These are phyloP conservation scores for Diaporthe caulivora DNA, from an alignment of 2,329 filamentous ascomycete genomes.

Conservation along the genomic window DNA sequence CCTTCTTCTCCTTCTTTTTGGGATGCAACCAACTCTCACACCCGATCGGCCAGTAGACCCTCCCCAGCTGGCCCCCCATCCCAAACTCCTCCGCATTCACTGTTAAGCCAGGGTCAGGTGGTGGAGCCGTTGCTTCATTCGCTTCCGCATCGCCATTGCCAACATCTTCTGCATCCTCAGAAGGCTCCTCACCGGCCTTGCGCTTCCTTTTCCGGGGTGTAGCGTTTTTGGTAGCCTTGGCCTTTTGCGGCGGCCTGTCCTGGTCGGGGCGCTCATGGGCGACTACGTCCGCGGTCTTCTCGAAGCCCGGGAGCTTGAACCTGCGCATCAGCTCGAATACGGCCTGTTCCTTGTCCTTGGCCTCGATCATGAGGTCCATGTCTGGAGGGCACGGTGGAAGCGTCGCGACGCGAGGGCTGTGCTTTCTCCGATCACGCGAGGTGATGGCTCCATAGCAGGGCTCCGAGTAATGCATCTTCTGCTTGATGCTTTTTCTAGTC, in stretches of 20 bases:
- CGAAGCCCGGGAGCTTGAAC: constrained; percentile 85
- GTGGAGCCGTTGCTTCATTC: not conserved
- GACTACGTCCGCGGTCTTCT: constrained; percentile 81
- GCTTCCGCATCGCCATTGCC: constrained; percentile 49
- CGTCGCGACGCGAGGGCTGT: constrained; percentile 82
- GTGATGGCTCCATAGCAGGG: constrained; percentile 82
- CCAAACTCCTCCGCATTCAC: constrained; percentile 77
- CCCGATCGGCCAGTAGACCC: constrained; percentile 91
- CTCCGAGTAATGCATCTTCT: constrained; percentile 98
- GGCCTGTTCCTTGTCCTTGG: constrained; percentile 97
- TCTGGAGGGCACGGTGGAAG: constrained; percentile 84
- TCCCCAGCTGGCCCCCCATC: constrained; percentile 85
- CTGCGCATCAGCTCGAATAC: constrained; percentile 94
- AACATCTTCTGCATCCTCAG: constrained; percentile 54
- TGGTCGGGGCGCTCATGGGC: constrained; percentile 84
- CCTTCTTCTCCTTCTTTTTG: constrained; percentile 76
- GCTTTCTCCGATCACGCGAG: constrained; percentile 82
- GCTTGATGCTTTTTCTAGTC: constrained; percentile 84
- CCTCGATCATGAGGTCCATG: constrained; percentile 99
- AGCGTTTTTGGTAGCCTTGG: constrained; percentile 54
- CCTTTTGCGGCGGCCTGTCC: constrained; percentile 65
- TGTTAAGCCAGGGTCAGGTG: not conserved
- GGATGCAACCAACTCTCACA: constrained; percentile 93
- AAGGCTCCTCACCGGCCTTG: constrained; percentile 44
- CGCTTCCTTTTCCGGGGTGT: constrained; percentile 50